Evolutionary conservation across 306 rosid genomes (phyloP).

Genomic region (Corylus avellana): DNA sequence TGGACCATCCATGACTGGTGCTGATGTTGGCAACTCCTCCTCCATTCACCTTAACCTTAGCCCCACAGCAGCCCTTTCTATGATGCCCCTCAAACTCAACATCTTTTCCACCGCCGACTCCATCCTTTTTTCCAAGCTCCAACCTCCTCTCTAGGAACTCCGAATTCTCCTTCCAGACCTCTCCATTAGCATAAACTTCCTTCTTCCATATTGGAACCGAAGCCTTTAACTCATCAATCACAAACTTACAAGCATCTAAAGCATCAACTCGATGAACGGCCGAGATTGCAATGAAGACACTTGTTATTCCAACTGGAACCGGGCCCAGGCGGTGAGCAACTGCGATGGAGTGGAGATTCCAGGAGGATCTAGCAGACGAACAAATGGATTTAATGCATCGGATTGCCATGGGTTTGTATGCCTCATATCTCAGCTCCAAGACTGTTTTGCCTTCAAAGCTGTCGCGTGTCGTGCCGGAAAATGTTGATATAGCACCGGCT

Average conservation of each 20-base stretch:
- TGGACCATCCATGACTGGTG: constrained; percentile 1
- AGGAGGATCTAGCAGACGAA: constrained; percentile 69
- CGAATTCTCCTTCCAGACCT: constrained; percentile 90
- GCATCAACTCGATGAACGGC: constrained; percentile 81
- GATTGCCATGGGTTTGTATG: constrained; percentile 86
- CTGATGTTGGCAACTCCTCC: constrained; percentile 30
- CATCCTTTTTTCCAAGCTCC: constrained; percentile 52
- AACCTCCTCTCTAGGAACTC: constrained; percentile 77
- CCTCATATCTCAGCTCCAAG: constrained; percentile 78
- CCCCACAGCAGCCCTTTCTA: constrained; percentile 58
- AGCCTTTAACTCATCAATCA: constrained; percentile 86
- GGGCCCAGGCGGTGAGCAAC: constrained; percentile 81
- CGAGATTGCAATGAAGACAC: constrained; percentile 71
- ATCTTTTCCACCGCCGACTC: constrained; percentile 21
- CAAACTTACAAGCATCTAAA: constrained; percentile 72
- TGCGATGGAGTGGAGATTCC: constrained; percentile 81
- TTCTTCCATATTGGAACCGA: constrained; percentile 95
- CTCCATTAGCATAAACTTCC: constrained; percentile 88
- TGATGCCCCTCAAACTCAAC: constrained; percentile 30
- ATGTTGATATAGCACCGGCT: constrained; percentile 90
- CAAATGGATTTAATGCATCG: constrained; percentile 67
- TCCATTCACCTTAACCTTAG: constrained; percentile 52
- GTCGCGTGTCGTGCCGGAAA: constrained; percentile 85
- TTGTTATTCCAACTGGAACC: constrained; percentile 75
- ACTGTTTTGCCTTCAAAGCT: constrained; percentile 82